Evolutionary conservation across 1,284 basidiomycete species (phyloP).

Genomic region (Clitocybe nebularis): DNA sequence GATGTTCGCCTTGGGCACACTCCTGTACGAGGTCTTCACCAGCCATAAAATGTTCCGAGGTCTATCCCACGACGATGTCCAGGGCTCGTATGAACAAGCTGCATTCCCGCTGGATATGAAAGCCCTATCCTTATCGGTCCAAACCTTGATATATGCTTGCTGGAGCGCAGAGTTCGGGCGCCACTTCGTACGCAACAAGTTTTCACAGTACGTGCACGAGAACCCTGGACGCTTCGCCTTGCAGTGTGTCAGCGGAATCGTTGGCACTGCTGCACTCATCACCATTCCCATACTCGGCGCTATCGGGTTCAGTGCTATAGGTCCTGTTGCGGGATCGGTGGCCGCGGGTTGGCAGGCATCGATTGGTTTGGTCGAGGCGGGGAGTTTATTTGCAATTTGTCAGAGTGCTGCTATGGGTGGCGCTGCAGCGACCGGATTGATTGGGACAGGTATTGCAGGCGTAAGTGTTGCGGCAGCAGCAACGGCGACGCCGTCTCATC

Average conservation of each 20-base stretch:
- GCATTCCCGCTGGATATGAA: neutral
- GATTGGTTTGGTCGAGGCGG: neutral
- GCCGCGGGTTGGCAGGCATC: slow-evolving; percentile 1
- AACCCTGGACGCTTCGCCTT: neutral
- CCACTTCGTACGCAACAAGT: neutral
- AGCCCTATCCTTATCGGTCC: neutral
- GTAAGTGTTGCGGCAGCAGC: neutral
- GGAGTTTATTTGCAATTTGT: neutral
- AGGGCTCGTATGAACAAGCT: neutral
- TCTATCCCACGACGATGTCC: neutral
- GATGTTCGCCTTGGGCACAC: neutral
- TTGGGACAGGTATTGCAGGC: neutral
- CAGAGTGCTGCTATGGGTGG: neutral
- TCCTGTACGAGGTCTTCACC: neutral
- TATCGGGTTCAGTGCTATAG: neutral
- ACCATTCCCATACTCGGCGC: neutral
- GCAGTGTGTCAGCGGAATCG: neutral
- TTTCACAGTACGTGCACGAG: neutral
- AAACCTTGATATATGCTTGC: neutral
- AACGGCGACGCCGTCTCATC: too few relatives aligned
- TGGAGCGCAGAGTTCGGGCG: slow-evolving; percentile 1
- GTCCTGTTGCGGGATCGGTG: slow-evolving; percentile 1
- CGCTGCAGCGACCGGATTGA: neutral
- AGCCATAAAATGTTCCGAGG: neutral
- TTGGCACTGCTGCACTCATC: neutral